Evolutionary conservation across 768 basidiomycete species (phyloP), one percentile per base, ranked within the genome.

Genomic region (Cystofilobasidium bisporidii): DNA sequence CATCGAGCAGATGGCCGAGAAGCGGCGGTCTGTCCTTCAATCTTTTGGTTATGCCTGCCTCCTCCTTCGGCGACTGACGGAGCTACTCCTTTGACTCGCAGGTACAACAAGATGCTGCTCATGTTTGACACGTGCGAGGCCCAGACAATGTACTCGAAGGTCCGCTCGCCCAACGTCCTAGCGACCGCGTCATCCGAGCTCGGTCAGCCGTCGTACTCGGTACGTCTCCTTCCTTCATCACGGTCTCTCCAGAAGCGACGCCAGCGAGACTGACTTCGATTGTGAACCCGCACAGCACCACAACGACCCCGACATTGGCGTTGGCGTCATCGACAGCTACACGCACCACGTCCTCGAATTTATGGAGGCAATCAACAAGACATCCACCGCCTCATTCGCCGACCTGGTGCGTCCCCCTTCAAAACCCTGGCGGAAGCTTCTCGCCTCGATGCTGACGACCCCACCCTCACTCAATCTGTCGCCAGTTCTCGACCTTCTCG

Each of bases 41-140:
- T 2, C 5, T 12, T 12, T 36, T 36, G 36, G 6, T 12, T 36
- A 36, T 36, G 6, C 36, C 36, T 36, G 24, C 30, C 3, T 41
- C 30, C 30, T 30, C 22, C 43, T 38, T 26, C 57, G n/a, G 5
- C 26, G 20, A 14, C 17, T 57, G 12, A 50, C 33, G 6, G 20
- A 28, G 18, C 22, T 36, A 14, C 11, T 17, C 58, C 30, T 28
- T 32, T 17, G 33, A 36, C 22, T 28, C 30, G 2, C 72, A 87
- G 86, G 63, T 99, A 97, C 79, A 93, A 97, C 77, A 90, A 94
- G 76, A 85, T 99, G 59, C 83, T 99, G 73, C 96, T 94, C 81
- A 97, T 98, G 89, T 86, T 93, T 68, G 94, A 99, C 73, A 98
- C 94, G 0, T 99, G 94, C 75, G 92, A 99, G 77, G 96, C 94